phyloP scores from a whole-genome alignment of 2,329 filamentous ascomycete species.

The Karstenula rhodostoma region DNA sequence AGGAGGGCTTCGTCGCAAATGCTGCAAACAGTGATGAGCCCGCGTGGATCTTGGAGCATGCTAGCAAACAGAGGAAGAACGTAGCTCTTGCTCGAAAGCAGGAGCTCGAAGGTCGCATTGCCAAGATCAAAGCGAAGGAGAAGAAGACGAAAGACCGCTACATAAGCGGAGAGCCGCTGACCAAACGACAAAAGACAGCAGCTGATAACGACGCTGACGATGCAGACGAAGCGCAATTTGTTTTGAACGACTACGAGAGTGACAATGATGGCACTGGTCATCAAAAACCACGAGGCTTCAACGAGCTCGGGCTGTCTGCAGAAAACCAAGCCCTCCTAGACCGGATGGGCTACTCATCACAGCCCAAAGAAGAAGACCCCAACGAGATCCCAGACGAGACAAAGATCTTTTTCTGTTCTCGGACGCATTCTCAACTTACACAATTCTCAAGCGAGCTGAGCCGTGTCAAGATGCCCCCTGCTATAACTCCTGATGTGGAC shows the following conservation, averaged over 20 bases:
- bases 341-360: conserved; percentile 55
- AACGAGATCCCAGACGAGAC: conserved; percentile 69
- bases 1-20: conserved; percentile 61
- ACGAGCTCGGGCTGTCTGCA: conserved; percentile 67
- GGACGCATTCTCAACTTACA: conserved; percentile 89
- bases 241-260: conserved; percentile 78
- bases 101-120: conserved; percentile 77
- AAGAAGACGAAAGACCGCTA: conserved; percentile 66
- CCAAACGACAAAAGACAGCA: conserved; percentile 53
- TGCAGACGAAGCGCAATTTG: conserved; percentile 71
- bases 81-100: conserved; percentile 72
- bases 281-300: conserved; percentile 29
- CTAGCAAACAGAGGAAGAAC: conserved; percentile 71
- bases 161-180: conserved; percentile 56
- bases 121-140: conserved; percentile 67
- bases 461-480: conserved; percentile 78
- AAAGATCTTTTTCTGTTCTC: conserved; percentile 91
- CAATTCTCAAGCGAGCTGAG: conserved; percentile 87
- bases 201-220: conserved; percentile 17
- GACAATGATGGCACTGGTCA: conserved; percentile 58
- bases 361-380: conserved; percentile 52
- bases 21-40: conserved; percentile 72
- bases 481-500: conserved; percentile 55
- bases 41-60: conserved; percentile 83
- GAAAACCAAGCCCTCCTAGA: conserved; percentile 79